Evolutionary conservation across 2,329 filamentous ascomycete species (phyloP), one percentile per base, ranked within the genome.

Genomic region (Penicillium capsulatum): DNA sequence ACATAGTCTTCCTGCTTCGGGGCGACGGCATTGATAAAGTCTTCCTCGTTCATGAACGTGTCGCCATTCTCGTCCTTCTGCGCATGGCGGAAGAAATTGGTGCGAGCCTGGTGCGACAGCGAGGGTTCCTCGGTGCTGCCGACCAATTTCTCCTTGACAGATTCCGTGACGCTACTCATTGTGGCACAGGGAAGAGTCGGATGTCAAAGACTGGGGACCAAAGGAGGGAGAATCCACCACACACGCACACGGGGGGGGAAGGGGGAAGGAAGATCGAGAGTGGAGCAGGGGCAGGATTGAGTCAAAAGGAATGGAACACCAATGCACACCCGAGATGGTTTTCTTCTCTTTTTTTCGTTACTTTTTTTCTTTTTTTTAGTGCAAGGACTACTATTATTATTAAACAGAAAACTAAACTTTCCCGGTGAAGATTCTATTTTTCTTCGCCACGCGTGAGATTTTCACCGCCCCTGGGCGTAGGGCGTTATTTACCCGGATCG

Each of bases 1-100:
- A 96, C 91, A 70, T 92, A 97, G 71, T 97, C 89, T 68, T 95
- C 88, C 44, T 81, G 75, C 33, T 77, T 76, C 4, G 92, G 92
- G 54, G 88, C 90, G 70, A 98, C 81, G 17, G 91, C 91, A 59
- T 90, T 76, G 57, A 96, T 80, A 65, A 98, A 98, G 63, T 94
- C 80, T n/a, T 90, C 80, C 47, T 84, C 79, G 31, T 77, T 81
- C 79, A 98, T 85, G 61, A 78, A 88, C 40, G 81, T 73, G 58
- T 96, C 87, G 42, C 85, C 90, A 7, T 80, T 74, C 45, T 83
- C 73, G 59, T 94, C 87, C 64, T 83, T 84, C 59, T 77, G 69
- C 28, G 92, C 87, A 72, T 90, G 75, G 60, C 78, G 78, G 55
- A 81, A 68, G 68, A 97, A 98, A 47, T 81, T 81, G 42, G 80